These are phyloP conservation scores for Candida albicans DNA, from an alignment of 1,139 yeast genomes.

Conservation along the genomic window DNA sequence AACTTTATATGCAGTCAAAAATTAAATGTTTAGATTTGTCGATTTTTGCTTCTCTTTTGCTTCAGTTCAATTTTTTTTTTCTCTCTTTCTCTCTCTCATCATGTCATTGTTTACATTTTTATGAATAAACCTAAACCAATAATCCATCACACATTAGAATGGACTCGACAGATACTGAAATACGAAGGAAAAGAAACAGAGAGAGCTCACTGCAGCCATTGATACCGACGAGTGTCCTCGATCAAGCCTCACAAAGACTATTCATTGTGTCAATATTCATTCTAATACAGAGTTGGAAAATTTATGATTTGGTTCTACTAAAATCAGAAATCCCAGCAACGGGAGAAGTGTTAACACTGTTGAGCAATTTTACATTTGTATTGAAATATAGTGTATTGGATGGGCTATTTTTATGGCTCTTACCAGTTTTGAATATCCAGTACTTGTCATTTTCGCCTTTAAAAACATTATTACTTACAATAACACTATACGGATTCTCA, in stretches of 20 bases:
- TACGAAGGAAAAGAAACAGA: not conserved
- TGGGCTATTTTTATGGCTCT: slow-evolving; percentile 61
- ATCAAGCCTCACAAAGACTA: slow-evolving; percentile 79
- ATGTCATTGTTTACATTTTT: too few species aligned
- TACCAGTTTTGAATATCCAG: slow-evolving; percentile 78
- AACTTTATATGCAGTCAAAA: too few species aligned
- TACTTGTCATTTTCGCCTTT: slow-evolving; percentile 61
- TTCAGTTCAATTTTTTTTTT: too few species aligned
- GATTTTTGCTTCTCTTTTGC: too few species aligned
- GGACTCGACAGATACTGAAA: not conserved
- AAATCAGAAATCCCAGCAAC: slow-evolving; percentile 29
- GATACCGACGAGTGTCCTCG: slow-evolving; percentile 59
- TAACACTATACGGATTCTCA: slow-evolving; percentile 36
- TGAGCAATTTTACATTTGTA: slow-evolving; percentile 58
- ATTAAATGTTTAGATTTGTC: too few species aligned
- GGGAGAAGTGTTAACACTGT: slow-evolving; percentile 20
- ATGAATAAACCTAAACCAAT: too few species aligned
- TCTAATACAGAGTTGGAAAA: slow-evolving; percentile 76
- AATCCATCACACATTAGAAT: too few species aligned
- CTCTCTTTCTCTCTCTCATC: too few species aligned
- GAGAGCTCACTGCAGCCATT: slow-evolving; percentile 21
- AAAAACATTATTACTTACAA: slow-evolving; percentile 46
- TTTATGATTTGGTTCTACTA: slow-evolving; percentile 62
- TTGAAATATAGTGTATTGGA: slow-evolving; percentile 74
- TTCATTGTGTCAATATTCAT: slow-evolving; percentile 65